Evolutionary conservation across 768 basidiomycete species (phyloP), one percentile per base, ranked within the genome.

Genomic region (Coprinellus aureogranulatus): DNA sequence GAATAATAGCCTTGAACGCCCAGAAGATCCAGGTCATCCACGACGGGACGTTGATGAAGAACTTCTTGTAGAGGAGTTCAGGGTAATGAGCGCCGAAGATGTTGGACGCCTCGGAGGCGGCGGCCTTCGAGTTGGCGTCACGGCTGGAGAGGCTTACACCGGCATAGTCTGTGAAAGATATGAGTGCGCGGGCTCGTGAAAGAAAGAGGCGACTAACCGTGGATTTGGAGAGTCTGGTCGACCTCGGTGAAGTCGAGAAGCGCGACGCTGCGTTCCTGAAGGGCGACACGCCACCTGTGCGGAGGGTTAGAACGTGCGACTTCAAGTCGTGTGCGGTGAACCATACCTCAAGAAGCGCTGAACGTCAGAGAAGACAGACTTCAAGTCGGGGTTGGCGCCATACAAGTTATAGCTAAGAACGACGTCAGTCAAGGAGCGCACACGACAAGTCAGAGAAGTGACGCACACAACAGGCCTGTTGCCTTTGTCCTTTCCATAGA

Each of bases 21-120:
- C 90, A 92, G 74, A 90, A 93, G 59, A 93, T 79, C 90, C 90
- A 92, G 40, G 85, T 81, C 62, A 92, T 77, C 57, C 89, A 64
- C 2, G 82, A 81, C 0, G 91, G 91, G 12, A 93, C 89, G 64
- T 90, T 90, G 65, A 93, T 77, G 65, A 93, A 92, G 74, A 86
- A 89, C 68, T 92, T 92, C 67, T 80, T 81, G 64, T 82, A 79
- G 87, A 93, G 73, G 58, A 92, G 77, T 68, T 93, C 90, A 0
- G 91, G 91, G 65, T 93, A 92, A 68, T 92, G 83, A 59, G 77
- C 77, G 55, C 82, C 77, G 73, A 93, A 93, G 64, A 92, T 88
- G 64, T 76, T 84, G 2, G 85, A 82, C 8, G 89, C 87, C 65
- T 90, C 85, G 1, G 81, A 76, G 0, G 91, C 91, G 10, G 91